Conservation (phyloP, 2,329 filamentous ascomycete genomes). For the Penicillium digitatum region DNA sequence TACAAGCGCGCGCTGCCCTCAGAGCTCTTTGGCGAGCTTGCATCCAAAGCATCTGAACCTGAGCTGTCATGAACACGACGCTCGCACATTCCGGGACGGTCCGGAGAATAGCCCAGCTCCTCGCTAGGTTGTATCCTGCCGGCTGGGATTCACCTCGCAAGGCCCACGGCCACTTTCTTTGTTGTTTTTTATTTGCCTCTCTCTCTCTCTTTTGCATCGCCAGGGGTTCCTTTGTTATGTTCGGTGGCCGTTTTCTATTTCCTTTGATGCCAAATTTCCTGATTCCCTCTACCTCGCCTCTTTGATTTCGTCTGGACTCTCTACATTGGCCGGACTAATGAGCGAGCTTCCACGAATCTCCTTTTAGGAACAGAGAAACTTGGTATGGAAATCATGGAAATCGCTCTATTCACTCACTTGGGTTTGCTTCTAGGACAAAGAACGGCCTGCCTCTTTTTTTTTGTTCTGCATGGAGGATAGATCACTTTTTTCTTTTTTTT, state of each 20-base stretch:
- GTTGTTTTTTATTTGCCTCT: neutral
- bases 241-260: conserved; percentile 20
- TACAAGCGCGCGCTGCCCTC: conserved; percentile 36
- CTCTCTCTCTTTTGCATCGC: conserved; percentile 29
- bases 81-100: conserved; percentile 4
- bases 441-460: neutral
- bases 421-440: conserved; percentile 5
- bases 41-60: conserved; percentile 20
- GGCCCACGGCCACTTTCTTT: conserved; percentile 5
- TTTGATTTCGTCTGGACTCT: neutral
- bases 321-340: conserved; percentile 4
- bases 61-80: conserved; percentile 16
- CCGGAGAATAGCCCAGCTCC: conserved; percentile 8
- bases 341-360: neutral
- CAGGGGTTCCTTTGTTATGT: conserved; percentile 30
- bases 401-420: neutral
- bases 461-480: conserved; percentile 20
- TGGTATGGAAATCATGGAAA: neutral
- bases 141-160: conserved; percentile 14
- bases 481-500: conserved; percentile 13
- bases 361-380: neutral
- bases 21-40: conserved; percentile 31
- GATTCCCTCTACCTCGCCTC: neutral
- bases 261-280: neutral
- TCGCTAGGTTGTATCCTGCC: conserved; percentile 3